Conservation (phyloP, 2,329 filamentous ascomycete species). For the Xylaria sp. region DNA sequence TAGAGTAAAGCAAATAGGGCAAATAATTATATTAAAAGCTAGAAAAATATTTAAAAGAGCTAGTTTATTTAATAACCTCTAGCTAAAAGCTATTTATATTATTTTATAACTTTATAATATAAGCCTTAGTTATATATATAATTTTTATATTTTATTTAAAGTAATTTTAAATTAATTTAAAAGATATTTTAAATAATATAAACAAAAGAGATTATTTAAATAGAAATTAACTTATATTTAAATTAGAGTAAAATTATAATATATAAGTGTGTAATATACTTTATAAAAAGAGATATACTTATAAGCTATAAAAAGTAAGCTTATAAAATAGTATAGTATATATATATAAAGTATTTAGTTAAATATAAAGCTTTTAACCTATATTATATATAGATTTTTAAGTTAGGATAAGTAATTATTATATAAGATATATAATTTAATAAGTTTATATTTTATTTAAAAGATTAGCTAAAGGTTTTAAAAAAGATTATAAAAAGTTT, state of each 20-base stretch:
- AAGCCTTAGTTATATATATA: background rate
- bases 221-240: background rate
- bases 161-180: background rate
- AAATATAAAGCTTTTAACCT: background rate
- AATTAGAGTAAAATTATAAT: background rate
- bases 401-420: background rate
- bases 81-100: background rate
- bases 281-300: background rate
- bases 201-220: background rate
- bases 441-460: background rate
- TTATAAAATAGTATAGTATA: background rate
- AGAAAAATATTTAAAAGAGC: background rate
- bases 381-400: background rate
- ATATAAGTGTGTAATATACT: background rate
- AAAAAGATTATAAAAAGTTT: background rate
- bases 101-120: background rate
- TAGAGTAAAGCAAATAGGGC: background rate
- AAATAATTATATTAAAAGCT: background rate
- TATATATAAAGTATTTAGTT: conserved; percentile 1
- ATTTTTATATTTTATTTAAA: background rate
- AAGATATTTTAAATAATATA: background rate
- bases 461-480: no score
- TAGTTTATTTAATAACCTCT: background rate
- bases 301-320: background rate
- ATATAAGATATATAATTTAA: background rate